These are phyloP conservation scores for Macrotyloma uniflorum DNA, from an alignment of 306 rosid species.

Conservation along the genomic window DNA sequence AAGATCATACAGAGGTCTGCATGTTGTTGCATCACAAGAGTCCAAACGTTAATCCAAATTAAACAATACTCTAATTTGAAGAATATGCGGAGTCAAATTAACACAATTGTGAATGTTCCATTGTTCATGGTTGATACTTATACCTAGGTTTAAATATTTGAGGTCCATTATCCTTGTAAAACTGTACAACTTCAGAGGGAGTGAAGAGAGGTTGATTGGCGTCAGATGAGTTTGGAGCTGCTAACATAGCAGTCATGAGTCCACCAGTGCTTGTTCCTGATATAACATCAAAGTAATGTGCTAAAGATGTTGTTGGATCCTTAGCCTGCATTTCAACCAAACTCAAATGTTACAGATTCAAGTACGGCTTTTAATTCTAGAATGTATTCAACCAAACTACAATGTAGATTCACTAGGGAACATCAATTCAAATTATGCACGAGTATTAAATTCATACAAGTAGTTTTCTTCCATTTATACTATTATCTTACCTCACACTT, in stretches of 20 bases:
- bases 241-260: background rate
- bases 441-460: too few relatives aligned
- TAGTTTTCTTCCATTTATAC: too few relatives aligned
- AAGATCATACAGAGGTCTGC: background rate
- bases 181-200: background rate
- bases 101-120: too few relatives aligned
- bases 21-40: background rate
- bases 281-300: slow-evolving; percentile 36
- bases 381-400: too few relatives aligned
- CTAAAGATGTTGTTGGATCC: slow-evolving; percentile 5
- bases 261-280: slow-evolving; percentile 40
- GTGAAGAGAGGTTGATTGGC: background rate
- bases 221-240: background rate
- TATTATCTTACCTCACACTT: too few relatives aligned
- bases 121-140: background rate
- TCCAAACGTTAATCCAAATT: background rate
- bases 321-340: background rate
- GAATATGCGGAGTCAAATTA: too few relatives aligned
- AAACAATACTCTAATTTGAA: too few relatives aligned
- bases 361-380: too few relatives aligned
- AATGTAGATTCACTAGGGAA: too few relatives aligned
- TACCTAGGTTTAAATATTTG: slow-evolving; percentile 25
- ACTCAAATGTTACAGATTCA: background rate
- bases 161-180: background rate
- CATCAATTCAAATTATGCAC: too few relatives aligned